Percentiles rank a stretch among this genome's conserved stretches.
Conservation (phyloP, 2,329 filamentous ascomycete species). For the Penicillium sp. region DNA sequence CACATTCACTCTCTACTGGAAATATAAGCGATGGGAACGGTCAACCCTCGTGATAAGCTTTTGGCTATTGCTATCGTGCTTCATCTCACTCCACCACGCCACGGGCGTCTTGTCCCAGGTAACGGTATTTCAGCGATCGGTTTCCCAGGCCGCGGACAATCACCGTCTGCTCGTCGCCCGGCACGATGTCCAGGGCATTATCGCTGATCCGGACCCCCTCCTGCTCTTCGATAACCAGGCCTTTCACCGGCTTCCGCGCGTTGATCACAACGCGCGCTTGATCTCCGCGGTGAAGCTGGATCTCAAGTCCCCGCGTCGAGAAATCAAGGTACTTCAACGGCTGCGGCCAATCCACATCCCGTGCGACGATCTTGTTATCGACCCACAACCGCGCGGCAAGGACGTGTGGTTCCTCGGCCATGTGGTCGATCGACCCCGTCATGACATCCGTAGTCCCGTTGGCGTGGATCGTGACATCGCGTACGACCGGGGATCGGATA, state of each 20-base stretch:
- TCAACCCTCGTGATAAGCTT: not conserved
- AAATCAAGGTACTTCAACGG: conserved; percentile 60
- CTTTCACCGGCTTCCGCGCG: conserved; percentile 56
- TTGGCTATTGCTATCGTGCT: not conserved
- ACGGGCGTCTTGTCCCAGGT: conserved; percentile 23
- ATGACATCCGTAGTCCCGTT: conserved; percentile 57
- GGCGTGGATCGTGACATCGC: conserved; percentile 47
- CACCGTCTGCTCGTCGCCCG: conserved; percentile 55
- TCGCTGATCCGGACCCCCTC: conserved; percentile 55
- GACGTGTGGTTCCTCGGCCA: conserved; percentile 53
- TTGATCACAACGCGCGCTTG: conserved; percentile 43
- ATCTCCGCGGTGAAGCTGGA: conserved; percentile 36
- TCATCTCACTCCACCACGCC: conserved; percentile 4
- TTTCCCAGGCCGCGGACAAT: conserved; percentile 24
- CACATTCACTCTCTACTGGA: not conserved
- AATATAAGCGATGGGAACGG: not conserved
- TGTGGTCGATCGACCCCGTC: conserved; percentile 52
- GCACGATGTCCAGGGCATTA: conserved; percentile 58
- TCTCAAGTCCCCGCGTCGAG: conserved; percentile 50
- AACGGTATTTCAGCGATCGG: conserved; percentile 26
- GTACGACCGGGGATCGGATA: conserved; percentile 51
- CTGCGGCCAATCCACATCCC: conserved; percentile 61
- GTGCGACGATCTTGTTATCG: conserved; percentile 49
- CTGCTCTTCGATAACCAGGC: conserved; percentile 60
- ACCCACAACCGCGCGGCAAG: conserved; percentile 54